Evolutionary conservation across 2,329 filamentous ascomycete species (phyloP), one percentile per base, ranked within the genome.

Genomic region (Exophiala spinifera): DNA sequence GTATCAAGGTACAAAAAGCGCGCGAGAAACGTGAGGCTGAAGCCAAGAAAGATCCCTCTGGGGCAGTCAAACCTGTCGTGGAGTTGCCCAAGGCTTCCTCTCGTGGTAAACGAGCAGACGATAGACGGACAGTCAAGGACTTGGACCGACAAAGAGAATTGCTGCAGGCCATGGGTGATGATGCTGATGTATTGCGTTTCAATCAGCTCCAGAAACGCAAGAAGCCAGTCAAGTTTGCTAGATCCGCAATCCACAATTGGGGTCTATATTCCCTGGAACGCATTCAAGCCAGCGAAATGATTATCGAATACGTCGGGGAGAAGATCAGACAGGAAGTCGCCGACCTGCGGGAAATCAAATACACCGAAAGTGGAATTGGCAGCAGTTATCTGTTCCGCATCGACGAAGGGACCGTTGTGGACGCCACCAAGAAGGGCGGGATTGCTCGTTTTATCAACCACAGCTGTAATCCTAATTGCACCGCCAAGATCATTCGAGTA

Each of bases 141-240:
- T 86, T 99, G 64, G 95, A 95, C 69, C 89, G 94, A 43, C 91
- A 96, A 70, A 95, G 96, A 76, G 76, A 77, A 17, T 87, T 86
- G 11, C 80, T 90, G 17, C 87, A 87, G 49, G 83, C 84, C 59
- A 75, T 78, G 33, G 79, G 79, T 14, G 91, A 96, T 63, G 89
- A 91, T 51, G 92, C 96, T 65, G 90, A 94, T 25, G 83, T 99
- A 66, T 39, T 63, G 17, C 88, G 92, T 55, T 99, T 99, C 81
- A 99, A 99, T 72, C 94, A 97, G 76, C 85, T 99, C 55, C 96
- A 97, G 81, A 99, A 97, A 76, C 88, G 94, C 58, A 99, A 97
- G 84, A 99, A 99, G 79, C 91, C 92, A 1, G 94, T 99, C 70
- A 94, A 95, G 69, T 99, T 99, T 73, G 94, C 92, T 53, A 84